phyloP scores from a whole-genome alignment of 2,329 filamentous ascomycete genomes.

The Annulohypoxylon truncatum region DNA sequence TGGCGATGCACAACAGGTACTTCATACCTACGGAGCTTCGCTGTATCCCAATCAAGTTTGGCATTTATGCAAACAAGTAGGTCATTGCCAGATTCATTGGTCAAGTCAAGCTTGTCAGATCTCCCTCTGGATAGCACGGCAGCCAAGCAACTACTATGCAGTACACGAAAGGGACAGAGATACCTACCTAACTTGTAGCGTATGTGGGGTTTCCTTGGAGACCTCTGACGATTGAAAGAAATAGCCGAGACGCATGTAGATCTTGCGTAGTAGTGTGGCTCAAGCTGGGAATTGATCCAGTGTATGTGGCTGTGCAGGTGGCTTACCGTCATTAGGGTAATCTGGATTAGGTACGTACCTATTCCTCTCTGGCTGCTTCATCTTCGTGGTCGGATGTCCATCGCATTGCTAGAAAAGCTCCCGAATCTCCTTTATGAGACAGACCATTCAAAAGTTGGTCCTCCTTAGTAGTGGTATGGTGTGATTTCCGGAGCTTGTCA shows the following conservation, averaged over 20 bases:
- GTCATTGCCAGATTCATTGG: constrained; percentile 4
- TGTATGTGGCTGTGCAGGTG: background rate
- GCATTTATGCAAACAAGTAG: background rate
- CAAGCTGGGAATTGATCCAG: background rate
- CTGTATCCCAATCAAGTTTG: constrained; percentile 8
- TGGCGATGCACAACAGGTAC: constrained; percentile 18
- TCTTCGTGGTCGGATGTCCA: too few species aligned
- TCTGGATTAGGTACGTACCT: too few species aligned
- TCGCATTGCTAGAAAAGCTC: too few species aligned
- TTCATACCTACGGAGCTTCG: background rate
- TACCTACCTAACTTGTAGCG: background rate
- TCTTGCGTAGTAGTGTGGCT: constrained; percentile 21
- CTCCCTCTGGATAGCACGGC: background rate
- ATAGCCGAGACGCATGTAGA: background rate
- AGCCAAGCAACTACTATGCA: background rate
- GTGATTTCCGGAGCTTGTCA: too few species aligned
- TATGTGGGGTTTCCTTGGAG: background rate
- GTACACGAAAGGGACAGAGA: background rate
- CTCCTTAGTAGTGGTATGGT: too few species aligned
- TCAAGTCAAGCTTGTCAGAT: background rate
- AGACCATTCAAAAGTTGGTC: too few species aligned
- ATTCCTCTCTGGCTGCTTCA: too few species aligned
- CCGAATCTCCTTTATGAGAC: too few species aligned
- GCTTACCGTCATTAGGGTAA: too few species aligned
- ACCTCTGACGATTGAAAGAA: constrained; percentile 4